Evolutionary conservation across 495 filamentous ascomycete genomes (phyloP).

Genomic region (Aspergillus olivimuriae): DNA sequence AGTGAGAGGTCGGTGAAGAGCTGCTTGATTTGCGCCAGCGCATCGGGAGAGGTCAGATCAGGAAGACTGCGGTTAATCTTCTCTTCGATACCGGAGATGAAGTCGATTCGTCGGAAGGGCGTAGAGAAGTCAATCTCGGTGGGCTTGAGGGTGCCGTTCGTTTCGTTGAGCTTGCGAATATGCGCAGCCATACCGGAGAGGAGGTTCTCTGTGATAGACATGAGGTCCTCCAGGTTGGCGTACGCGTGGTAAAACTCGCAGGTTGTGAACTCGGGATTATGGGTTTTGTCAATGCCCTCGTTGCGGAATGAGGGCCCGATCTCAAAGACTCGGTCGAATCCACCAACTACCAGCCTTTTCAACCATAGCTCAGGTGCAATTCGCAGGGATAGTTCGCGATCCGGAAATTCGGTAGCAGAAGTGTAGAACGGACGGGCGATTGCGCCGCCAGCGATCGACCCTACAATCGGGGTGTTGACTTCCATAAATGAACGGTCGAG

Average conservation of each 20-base stretch:
- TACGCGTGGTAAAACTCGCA: constrained; percentile 96
- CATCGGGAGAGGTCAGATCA: constrained; percentile 50
- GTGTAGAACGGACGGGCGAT: constrained; percentile 81
- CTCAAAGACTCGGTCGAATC: constrained; percentile 86
- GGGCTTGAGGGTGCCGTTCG: constrained; percentile 40
- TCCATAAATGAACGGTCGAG: constrained; percentile 67
- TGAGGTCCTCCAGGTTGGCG: constrained; percentile 69
- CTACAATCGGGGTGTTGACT: constrained; percentile 84
- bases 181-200: constrained; percentile 51
- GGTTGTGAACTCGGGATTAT: constrained; percentile 95
- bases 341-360: constrained; percentile 85
- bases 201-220: constrained; percentile 63
- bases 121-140: constrained; percentile 52
- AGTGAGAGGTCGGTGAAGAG: constrained; percentile 53
- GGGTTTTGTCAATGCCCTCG: constrained; percentile 84
- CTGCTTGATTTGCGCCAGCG: constrained; percentile 46
- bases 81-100: constrained; percentile 71
- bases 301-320: constrained; percentile 92
- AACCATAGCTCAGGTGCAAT: constrained; percentile 95
- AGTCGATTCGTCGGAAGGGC: constrained; percentile 64
- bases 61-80: constrained; percentile 60
- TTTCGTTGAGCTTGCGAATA: constrained; percentile 44
- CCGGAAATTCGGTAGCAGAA: constrained; percentile 60
- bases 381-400: constrained; percentile 61
- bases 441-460: constrained; percentile 70